Conservation (phyloP, 805 yeast species). For the Suhomyces sp. region DNA sequence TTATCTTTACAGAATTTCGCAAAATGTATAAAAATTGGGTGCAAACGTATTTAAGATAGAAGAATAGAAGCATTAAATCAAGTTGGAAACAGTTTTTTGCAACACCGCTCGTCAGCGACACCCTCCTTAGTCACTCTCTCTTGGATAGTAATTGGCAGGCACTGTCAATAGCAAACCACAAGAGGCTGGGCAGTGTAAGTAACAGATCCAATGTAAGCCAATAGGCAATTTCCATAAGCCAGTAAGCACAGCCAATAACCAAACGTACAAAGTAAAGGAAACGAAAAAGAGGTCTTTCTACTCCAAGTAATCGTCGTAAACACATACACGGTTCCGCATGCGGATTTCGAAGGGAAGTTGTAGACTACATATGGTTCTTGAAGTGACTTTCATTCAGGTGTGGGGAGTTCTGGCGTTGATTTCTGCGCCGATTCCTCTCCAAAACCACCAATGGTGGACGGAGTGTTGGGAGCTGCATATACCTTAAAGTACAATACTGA, state of each 20-base stretch:
- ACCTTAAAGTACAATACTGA: no score
- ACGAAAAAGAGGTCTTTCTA: constrained; percentile 36
- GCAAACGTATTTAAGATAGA: background rate
- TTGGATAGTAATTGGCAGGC: constrained; percentile 22
- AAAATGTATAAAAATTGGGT: background rate
- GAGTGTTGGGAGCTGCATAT: constrained; percentile 44
- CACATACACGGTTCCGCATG: constrained; percentile 5
- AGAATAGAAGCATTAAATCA: background rate
- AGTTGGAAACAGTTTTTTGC: background rate
- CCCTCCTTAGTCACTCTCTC: constrained; percentile 19
- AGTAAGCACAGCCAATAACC: constrained; percentile 43
- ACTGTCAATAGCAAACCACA: constrained; percentile 30
- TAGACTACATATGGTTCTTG: constrained; percentile 25
- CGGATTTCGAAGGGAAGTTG: constrained; percentile 31
- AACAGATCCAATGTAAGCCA: constrained; percentile 50
- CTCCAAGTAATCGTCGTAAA: constrained; percentile 26
- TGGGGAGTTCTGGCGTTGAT: constrained; percentile 40
- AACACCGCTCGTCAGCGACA: background rate
- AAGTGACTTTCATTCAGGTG: constrained; percentile 36
- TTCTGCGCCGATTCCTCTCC: constrained; percentile 43
- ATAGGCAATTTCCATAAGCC: constrained; percentile 48
- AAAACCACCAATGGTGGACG: constrained; percentile 44
- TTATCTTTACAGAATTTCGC: background rate
- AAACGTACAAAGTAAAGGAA: constrained; percentile 35
- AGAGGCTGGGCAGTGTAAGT: constrained; percentile 35